phyloP scores from a whole-genome alignment of 2,329 filamentous ascomycete species.

The Phialophora macrospora region DNA sequence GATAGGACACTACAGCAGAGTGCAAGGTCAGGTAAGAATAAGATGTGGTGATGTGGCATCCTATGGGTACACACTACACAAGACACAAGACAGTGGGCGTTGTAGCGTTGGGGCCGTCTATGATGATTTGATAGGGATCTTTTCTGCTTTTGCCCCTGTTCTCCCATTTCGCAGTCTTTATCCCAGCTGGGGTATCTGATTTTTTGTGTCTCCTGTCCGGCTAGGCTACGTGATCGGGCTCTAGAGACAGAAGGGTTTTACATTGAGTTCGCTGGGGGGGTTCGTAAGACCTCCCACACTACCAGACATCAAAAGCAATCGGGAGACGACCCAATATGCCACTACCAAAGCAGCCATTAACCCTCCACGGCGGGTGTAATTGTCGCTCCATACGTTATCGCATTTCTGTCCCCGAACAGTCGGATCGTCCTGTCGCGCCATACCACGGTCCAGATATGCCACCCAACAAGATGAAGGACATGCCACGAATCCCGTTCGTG shows the following conservation, averaged over 20 bases:
- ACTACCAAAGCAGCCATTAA: not conserved
- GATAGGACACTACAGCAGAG: no score
- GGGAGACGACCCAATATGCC: not conserved
- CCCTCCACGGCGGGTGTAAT: constrained; percentile 4
- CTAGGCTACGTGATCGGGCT: not conserved
- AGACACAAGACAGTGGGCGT: not conserved
- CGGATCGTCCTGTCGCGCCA: not conserved
- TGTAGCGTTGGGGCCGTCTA: not conserved
- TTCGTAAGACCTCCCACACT: not conserved
- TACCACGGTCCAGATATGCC: not conserved
- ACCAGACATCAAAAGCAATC: not conserved
- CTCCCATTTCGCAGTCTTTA: not conserved
- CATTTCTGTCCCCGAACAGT: not conserved
- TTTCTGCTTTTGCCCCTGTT: not conserved
- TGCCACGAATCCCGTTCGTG: constrained; percentile 6
- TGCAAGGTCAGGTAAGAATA: no score
- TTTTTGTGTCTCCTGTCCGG: not conserved
- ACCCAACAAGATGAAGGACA: not conserved
- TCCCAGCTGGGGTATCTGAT: not conserved
- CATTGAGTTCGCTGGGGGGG: no score
- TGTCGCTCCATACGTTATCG: not conserved
- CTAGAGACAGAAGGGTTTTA: no score
- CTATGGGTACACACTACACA: no score
- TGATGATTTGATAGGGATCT: not conserved
- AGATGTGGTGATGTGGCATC: no score